phyloP scores from a whole-genome alignment of 2,329 filamentous ascomycete species.

The Microsporum audouinii region DNA sequence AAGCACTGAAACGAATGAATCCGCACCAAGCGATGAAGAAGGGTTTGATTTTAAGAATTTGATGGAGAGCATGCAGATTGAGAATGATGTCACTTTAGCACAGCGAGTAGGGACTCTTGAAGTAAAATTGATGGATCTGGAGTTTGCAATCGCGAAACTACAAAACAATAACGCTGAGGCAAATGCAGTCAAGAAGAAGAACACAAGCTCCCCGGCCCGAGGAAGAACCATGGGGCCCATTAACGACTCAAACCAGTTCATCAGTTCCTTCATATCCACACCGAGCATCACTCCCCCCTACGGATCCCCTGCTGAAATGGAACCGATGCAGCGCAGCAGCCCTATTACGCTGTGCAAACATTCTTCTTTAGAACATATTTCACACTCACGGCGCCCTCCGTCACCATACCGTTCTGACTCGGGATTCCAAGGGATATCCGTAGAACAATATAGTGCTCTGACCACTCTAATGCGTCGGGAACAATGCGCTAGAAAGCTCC shows the following conservation, averaged over 20 bases:
- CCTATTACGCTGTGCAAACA: constrained; percentile 18
- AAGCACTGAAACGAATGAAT: not conserved
- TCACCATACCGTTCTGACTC: constrained; percentile 23
- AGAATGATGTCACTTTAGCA: constrained; percentile 32
- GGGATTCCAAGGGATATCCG: constrained; percentile 29
- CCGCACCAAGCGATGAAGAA: not conserved
- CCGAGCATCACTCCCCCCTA: constrained; percentile 11
- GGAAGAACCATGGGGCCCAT: not conserved
- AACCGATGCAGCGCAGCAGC: constrained; percentile 26
- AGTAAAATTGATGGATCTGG: constrained; percentile 41
- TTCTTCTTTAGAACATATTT: constrained; percentile 19
- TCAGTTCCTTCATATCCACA: constrained; percentile 10
- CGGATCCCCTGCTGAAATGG: constrained; percentile 18
- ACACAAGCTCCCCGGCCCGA: not conserved
- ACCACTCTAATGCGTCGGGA: constrained; percentile 37
- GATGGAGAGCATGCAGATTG: constrained; percentile 30
- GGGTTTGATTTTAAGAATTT: constrained; percentile 30
- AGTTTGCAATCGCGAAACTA: constrained; percentile 40
- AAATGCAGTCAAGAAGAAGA: not conserved
- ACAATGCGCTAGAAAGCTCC: constrained; percentile 34
- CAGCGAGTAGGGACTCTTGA: constrained; percentile 40
- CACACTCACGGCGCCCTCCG: constrained; percentile 20
- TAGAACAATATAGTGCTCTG: constrained; percentile 38
- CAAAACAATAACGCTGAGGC: constrained; percentile 20
- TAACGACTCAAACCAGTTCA: constrained; percentile 4